A percentile compares a stretch with the other conserved stretches of the same genome.
phyloP scores from a whole-genome alignment of 805 yeast species.

The Pichia insulana region DNA sequence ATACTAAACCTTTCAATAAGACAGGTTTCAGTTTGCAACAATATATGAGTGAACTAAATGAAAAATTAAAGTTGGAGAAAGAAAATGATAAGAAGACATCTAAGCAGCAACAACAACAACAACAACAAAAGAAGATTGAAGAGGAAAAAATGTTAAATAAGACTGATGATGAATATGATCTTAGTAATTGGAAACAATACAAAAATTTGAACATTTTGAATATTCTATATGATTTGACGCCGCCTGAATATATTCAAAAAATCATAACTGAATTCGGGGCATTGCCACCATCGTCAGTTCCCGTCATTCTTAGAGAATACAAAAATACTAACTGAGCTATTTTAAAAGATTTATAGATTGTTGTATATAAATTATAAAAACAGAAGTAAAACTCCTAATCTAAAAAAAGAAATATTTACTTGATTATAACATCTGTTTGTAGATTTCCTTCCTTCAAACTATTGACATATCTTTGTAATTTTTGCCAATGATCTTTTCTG shows the following conservation, averaged over 20 bases:
- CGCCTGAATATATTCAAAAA: slow-evolving; percentile 87
- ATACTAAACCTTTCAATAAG: slow-evolving; percentile 47
- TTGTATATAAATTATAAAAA: background rate
- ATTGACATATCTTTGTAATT: slow-evolving; percentile 53
- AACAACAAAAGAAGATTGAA: slow-evolving; percentile 17
- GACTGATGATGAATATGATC: slow-evolving; percentile 31
- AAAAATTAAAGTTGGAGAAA: slow-evolving; percentile 13
- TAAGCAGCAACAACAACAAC: slow-evolving; percentile 18
- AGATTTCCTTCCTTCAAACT: slow-evolving; percentile 22
- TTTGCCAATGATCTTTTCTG: slow-evolving; percentile 62
- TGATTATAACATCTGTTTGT: slow-evolving; percentile 53
- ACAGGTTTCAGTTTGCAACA: slow-evolving; percentile 59
- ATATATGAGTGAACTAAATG: slow-evolving; percentile 40
- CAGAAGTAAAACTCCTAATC: slow-evolving; percentile 1
- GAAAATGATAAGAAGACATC: slow-evolving; percentile 18
- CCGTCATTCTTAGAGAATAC: slow-evolving; percentile 91
- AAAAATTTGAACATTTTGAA: slow-evolving; percentile 65
- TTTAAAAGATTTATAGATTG: background rate
- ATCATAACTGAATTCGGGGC: slow-evolving; percentile 95
- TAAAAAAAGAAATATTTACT: slow-evolving; percentile 8
- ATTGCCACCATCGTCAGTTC: slow-evolving; percentile 96
- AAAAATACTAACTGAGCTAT: slow-evolving; percentile 32
- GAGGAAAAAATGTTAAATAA: slow-evolving; percentile 17
- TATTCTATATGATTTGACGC: slow-evolving; percentile 88
- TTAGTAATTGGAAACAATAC: slow-evolving; percentile 56